Base-by-base conservation (phyloP, 805 yeast species). In the Kurtzmaniella cleridarum region DNA sequence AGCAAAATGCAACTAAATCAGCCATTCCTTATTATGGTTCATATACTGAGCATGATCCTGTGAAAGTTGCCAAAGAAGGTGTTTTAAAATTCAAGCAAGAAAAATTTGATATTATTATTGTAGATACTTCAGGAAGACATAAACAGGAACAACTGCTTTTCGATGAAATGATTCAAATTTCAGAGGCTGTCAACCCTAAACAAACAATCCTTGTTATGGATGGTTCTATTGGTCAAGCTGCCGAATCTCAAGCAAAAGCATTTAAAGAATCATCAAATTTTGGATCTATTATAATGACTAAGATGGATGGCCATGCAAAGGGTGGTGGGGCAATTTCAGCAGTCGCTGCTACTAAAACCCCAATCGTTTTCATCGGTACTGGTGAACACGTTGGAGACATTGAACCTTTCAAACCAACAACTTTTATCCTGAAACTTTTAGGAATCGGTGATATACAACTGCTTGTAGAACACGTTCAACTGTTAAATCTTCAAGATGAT, bases 241-340 rank as follows among this genome's bases (percentile, higher is more conserved):
- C 98, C 2, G 96, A 91, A 68, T 75, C 84, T 6, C 98, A 91
- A 64, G 87, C 96, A 3, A 76, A 75, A 54, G 98, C 98, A 0
- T 91, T 91, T 68, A 93, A 91, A 62, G 96, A 90, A 38, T 78
- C 90, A 26, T 73, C 96, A 3, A 81, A 91, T 56, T 93, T 93
- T 55, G 98, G 98, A 52, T 89, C 97, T 18, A 91, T 91, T 46
- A 84, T 91, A 43, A 73, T 91, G 56, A 91, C 98, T 16, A 91
- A 91, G 61, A 81, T 91, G 95, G 98, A 91, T 64, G 98, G 98
- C 38, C 97, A 93, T 55, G 98, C 98, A 29, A 91, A 85, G 65
- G 98, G 98, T 60, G 98, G 98, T 66, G 98, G 98, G 71, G 98
- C 98, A 24, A 90, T 91, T 39, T 88, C 96, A 30, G 98, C 98